Evolutionary conservation across 116 monocot species (phyloP).

Genomic region (Thalassia testudinum): DNA sequence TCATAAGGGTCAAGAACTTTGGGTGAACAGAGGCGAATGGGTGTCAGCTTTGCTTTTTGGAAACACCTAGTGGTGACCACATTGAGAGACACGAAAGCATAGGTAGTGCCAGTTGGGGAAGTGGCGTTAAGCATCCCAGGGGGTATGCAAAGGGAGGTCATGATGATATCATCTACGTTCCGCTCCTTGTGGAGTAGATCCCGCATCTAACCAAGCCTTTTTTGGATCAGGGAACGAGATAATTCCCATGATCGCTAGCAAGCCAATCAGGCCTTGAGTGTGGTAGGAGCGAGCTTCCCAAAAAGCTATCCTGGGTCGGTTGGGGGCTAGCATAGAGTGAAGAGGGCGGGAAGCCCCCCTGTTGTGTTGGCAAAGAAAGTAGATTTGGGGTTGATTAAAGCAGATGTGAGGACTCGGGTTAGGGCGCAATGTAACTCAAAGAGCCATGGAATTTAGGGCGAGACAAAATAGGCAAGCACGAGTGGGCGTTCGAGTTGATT

Average conservation of each 20-base stretch:
- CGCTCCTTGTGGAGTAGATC: slow-evolving; percentile 11
- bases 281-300: slow-evolving; percentile 2
- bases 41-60: too few species aligned
- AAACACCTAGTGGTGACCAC: too few species aligned
- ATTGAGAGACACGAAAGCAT: too few species aligned
- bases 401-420: not conserved
- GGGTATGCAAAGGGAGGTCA: slow-evolving; percentile 6
- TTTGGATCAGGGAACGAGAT: too few species aligned
- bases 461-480: too few species aligned
- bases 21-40: too few species aligned
- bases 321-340: not conserved
- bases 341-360: not conserved
- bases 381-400: not conserved
- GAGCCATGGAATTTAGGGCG: too few species aligned
- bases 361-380: not conserved
- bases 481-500: too few species aligned
- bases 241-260: slow-evolving; percentile 17
- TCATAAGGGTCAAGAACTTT: too few species aligned
- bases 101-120: slow-evolving; percentile 11
- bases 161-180: slow-evolving; percentile 12
- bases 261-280: too few species aligned
- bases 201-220: slow-evolving; percentile 8
- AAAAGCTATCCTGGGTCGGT: not conserved
- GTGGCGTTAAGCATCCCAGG: slow-evolving; percentile 14
- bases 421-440: too few species aligned